Base-by-base conservation (phyloP, 495 filamentous ascomycete species). In the Penicillium pancosmium region DNA sequence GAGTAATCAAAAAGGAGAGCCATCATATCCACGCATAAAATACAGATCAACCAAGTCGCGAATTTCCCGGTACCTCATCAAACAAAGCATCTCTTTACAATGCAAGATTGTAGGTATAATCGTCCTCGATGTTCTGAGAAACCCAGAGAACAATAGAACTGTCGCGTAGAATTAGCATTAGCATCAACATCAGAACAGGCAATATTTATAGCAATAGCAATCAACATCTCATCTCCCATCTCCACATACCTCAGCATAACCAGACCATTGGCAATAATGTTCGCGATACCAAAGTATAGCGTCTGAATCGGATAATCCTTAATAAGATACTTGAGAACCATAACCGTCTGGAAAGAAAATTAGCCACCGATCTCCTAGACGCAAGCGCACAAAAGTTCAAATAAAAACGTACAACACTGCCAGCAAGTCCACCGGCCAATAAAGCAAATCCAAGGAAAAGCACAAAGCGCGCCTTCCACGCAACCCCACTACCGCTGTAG, bases 41-140 rank as follows among this genome's bases (percentile, higher is more conserved):
- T 69, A 67, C 64, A 69, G 56, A 43, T 63, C 54, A 43, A 53
- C n/a, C 41, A 48, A 59, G 8, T 31, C 27, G 1, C 23, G 27
- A 31, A 6, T 31, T 31, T 31, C 27, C 5, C 3, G 8, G 27
- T 31, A 31, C 27, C 27, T 31, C 27, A 31, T 23, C 23, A 31
- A 31, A 6, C 23, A 31, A 31, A 6, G n/a, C 49, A 25, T 25
- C 12, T 3, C 19, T 25, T 63, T 36, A 97, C 59, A 98, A 82
- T 43, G 93, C 88, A 57, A 98, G 79, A 69, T 92, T 97, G 74
- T 98, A 98, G 51, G 91, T 92, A 71, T 97, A 98, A 74, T 98
- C 93, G 66, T 98, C 95, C 77, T 99, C 95, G 77, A 98, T 96
- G 68, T 97, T 99, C 84, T 99, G 95, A 60, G 89, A 91, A 13